Conservation (phyloP, 2,329 filamentous ascomycete species). For the Laburnicola sp. region DNA sequence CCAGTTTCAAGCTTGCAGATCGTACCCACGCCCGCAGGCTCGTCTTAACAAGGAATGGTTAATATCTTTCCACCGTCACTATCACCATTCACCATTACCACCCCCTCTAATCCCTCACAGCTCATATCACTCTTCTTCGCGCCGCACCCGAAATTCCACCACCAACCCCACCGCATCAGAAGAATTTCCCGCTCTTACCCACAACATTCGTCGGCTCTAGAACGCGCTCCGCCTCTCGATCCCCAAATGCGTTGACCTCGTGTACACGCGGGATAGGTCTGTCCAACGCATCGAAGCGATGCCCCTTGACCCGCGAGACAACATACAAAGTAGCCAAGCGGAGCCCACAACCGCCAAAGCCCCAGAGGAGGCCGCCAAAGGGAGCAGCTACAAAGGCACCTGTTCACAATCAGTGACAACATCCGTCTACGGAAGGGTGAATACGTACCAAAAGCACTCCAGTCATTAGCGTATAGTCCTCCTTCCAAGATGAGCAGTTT, state of each 20-base stretch:
- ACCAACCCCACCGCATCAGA: slow-evolving; percentile 18
- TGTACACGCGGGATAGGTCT: slow-evolving; percentile 28
- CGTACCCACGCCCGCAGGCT: too few relatives aligned
- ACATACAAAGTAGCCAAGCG: slow-evolving; percentile 64
- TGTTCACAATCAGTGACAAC: slow-evolving; percentile 13
- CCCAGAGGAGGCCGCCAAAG: slow-evolving; percentile 73
- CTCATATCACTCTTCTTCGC: background rate
- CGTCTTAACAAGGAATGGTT: too few relatives aligned
- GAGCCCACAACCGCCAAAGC: slow-evolving; percentile 62
- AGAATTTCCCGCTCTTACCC: slow-evolving; percentile 37
- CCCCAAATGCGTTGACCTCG: slow-evolving; percentile 22
- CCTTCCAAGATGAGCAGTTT: slow-evolving; percentile 71
- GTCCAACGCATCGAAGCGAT: slow-evolving; percentile 69
- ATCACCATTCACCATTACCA: too few relatives aligned
- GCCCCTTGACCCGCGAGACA: slow-evolving; percentile 60
- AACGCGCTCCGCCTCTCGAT: slow-evolving; percentile 31
- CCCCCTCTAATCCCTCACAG: too few relatives aligned
- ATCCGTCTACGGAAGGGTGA: background rate
- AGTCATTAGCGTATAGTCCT: slow-evolving; percentile 75
- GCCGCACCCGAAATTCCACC: background rate
- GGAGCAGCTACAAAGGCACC: slow-evolving; percentile 77
- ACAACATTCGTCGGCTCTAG: slow-evolving; percentile 28
- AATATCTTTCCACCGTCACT: too few relatives aligned
- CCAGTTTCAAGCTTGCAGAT: too few relatives aligned
- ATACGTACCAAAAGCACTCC: slow-evolving; percentile 71